Evolutionary conservation across 164 flowering plant genomes (phyloP).

Genomic region (Magnolia sinica): DNA sequence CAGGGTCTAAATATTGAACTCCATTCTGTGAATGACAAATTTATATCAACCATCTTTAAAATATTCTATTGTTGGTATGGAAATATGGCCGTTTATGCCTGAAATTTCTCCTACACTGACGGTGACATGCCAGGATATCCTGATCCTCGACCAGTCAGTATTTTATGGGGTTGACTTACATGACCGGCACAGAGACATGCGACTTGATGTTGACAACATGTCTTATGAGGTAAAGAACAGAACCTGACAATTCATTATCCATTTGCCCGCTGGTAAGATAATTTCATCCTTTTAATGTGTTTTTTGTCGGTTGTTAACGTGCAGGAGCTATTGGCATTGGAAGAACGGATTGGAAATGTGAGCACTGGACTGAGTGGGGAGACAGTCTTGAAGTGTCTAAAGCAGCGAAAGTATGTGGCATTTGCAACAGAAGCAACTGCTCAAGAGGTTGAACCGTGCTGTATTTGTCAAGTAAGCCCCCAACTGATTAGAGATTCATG

Average conservation of each 20-base stretch:
- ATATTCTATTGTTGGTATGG: background rate
- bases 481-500: background rate
- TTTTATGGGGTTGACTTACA: slow-evolving; percentile 68
- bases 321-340: slow-evolving; percentile 83
- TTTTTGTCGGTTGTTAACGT: background rate
- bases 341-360: slow-evolving; percentile 84
- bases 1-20: background rate
- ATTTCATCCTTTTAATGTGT: too few species aligned
- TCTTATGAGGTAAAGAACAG: slow-evolving; percentile 64
- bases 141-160: slow-evolving; percentile 74
- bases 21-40: background rate
- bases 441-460: slow-evolving; percentile 64
- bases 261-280: background rate
- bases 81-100: background rate
- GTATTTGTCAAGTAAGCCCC: slow-evolving; percentile 68
- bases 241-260: background rate
- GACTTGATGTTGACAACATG: slow-evolving; percentile 97
- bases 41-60: too few species aligned
- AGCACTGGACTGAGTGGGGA: slow-evolving; percentile 77
- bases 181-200: slow-evolving; percentile 92
- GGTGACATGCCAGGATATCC: slow-evolving; percentile 53
- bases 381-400: slow-evolving; percentile 43
- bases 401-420: slow-evolving; percentile 35
- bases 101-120: background rate
- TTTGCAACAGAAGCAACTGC: slow-evolving; percentile 13